Evolutionary conservation across 805 yeast species (phyloP).

Genomic region (Candida pini): DNA sequence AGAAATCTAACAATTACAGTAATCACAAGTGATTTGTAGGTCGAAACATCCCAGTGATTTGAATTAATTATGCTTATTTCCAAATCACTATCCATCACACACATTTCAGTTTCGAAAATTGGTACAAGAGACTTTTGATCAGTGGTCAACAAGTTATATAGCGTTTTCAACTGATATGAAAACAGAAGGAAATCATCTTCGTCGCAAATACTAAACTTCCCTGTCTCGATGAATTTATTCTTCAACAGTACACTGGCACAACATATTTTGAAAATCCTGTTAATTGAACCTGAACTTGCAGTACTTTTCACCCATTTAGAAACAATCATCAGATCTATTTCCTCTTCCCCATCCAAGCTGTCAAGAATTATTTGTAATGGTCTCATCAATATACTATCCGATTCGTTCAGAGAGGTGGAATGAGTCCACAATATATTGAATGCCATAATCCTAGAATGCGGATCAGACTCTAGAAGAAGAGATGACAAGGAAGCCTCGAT

Average conservation of each 20-base stretch:
- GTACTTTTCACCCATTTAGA: slow-evolving; percentile 44
- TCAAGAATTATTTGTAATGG: slow-evolving; percentile 70
- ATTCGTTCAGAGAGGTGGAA: slow-evolving; percentile 44
- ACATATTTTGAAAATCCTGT: slow-evolving; percentile 55
- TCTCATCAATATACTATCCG: slow-evolving; percentile 44
- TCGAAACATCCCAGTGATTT: slow-evolving; percentile 47
- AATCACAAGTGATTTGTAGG: slow-evolving; percentile 54
- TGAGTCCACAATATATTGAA: slow-evolving; percentile 73
- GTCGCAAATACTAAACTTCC: slow-evolving; percentile 21
- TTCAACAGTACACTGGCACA: slow-evolving; percentile 48
- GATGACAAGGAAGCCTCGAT: slow-evolving; percentile 71
- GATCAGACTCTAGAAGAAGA: slow-evolving; percentile 39
- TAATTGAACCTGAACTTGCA: slow-evolving; percentile 48
- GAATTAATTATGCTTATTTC: slow-evolving; percentile 37
- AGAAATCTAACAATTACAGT: slow-evolving; percentile 43
- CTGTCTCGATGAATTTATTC: slow-evolving; percentile 23
- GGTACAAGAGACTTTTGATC: slow-evolving; percentile 39
- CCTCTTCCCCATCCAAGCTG: slow-evolving; percentile 41
- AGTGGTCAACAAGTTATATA: slow-evolving; percentile 47
- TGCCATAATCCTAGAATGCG: slow-evolving; percentile 43
- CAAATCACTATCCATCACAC: slow-evolving; percentile 43
- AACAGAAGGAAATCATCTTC: slow-evolving; percentile 61
- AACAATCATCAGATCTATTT: slow-evolving; percentile 37
- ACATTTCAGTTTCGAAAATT: slow-evolving; percentile 51
- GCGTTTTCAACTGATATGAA: slow-evolving; percentile 51